Conservation (phyloP, 106 monocot species). For the Hemerocallis citrina region DNA sequence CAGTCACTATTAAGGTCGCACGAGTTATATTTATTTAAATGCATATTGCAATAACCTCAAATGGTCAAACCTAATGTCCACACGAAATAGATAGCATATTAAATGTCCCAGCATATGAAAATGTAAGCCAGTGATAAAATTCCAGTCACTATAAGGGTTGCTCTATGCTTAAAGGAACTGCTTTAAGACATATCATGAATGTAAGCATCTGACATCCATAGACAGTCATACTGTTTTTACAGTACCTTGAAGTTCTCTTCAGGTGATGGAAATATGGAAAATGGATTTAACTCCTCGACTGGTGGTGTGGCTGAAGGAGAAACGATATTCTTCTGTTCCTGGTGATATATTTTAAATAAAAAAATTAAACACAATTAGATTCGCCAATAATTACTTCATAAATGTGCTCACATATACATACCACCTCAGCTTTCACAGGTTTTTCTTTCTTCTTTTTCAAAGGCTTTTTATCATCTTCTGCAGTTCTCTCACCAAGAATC, state of each 20-base stretch:
- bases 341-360: neutral
- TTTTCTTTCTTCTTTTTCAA: conserved; percentile 95
- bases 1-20: too few relatives aligned
- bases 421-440: conserved; percentile 70
- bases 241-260: conserved; percentile 83
- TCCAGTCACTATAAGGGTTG: too few relatives aligned
- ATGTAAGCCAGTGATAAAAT: too few relatives aligned
- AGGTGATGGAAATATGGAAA: conserved; percentile 82
- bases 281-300: conserved; percentile 88
- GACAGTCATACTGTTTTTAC: neutral
- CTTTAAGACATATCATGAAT: neutral
- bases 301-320: conserved; percentile 9
- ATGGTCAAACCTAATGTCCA: too few relatives aligned
- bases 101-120: too few relatives aligned
- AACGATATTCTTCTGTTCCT: conserved; percentile 30
- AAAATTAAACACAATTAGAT: conserved; percentile 1
- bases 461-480: conserved; percentile 81
- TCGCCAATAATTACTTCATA: neutral
- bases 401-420: neutral
- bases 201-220: neutral
- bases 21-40: too few relatives aligned
- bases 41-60: too few relatives aligned
- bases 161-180: too few relatives aligned
- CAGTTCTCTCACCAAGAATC: conserved; percentile 84
- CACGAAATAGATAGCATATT: too few relatives aligned